Evolutionary conservation across 257 asterid species (phyloP).

Genomic region (Nicotiana sylvestris): DNA sequence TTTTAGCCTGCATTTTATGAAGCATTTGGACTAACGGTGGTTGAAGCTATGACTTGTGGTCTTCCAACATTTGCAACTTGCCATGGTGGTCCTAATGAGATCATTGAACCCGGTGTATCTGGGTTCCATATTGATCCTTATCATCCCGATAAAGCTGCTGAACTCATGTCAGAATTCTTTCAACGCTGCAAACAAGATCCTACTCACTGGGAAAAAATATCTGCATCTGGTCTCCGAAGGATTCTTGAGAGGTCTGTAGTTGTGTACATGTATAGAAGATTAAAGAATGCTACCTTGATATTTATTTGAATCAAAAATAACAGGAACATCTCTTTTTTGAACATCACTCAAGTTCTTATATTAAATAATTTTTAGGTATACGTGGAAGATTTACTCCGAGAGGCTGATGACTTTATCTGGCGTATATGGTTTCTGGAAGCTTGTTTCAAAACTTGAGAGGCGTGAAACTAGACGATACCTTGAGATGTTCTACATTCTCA

Average conservation of each 20-base stretch:
- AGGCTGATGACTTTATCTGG: slow-evolving; percentile 96
- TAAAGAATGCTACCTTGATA: neutral
- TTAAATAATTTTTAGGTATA: slow-evolving; percentile 47
- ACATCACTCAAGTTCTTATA: neutral
- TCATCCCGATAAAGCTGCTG: slow-evolving; percentile 72
- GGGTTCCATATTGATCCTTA: slow-evolving; percentile 95
- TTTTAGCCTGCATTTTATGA: slow-evolving; percentile 89
- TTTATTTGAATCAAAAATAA: neutral
- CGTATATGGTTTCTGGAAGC: slow-evolving; percentile 91
- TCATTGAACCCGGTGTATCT: slow-evolving; percentile 77
- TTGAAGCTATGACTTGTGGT: slow-evolving; percentile 95
- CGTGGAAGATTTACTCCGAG: slow-evolving; percentile 89
- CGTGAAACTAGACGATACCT: slow-evolving; percentile 89
- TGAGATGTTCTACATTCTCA: slow-evolving; percentile 97
- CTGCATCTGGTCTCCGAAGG: slow-evolving; percentile 53
- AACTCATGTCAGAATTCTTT: slow-evolving; percentile 64
- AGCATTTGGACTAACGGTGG: slow-evolving; percentile 97
- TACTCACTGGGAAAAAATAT: slow-evolving; percentile 58
- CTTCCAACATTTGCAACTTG: slow-evolving; percentile 90
- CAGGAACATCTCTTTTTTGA: neutral
- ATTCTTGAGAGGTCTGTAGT: slow-evolving; percentile 53
- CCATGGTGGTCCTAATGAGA: slow-evolving; percentile 96
- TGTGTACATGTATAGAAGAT: neutral
- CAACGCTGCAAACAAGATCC: slow-evolving; percentile 63
- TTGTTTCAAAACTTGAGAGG: slow-evolving; percentile 83